A percentile compares a stretch with the other conserved stretches of the same genome.
These are phyloP conservation scores for Polygonum maritimum DNA, from an alignment of 148 eudicot species.

Conservation along the genomic window DNA sequence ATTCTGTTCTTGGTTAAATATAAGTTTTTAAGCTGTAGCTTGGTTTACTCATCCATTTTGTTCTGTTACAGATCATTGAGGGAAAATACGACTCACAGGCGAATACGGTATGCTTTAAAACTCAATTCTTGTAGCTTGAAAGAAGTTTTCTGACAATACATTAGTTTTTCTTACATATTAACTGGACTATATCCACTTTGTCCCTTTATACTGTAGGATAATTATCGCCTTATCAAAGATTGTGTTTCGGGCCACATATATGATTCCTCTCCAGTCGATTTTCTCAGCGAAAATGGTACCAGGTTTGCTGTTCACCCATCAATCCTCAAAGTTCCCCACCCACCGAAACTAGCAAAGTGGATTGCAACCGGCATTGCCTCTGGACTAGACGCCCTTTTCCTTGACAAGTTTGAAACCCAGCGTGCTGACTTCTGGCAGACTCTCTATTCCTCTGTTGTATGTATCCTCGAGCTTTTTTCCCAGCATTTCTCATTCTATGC, in stretches of 20 bases:
- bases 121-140: not conserved
- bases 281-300: constrained; percentile 70
- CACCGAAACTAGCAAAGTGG: constrained; percentile 66
- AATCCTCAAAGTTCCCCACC: constrained; percentile 53
- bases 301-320: constrained; percentile 79
- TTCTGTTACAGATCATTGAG: constrained; percentile 54
- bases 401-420: constrained; percentile 70
- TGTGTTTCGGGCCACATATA: constrained; percentile 77
- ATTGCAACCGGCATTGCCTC: constrained; percentile 59
- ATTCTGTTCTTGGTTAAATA: constrained; percentile 2
- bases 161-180: not conserved
- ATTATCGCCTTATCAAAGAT: constrained; percentile 50
- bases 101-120: constrained; percentile 35
- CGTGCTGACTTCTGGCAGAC: constrained; percentile 99
- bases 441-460: constrained; percentile 74
- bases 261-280: constrained; percentile 86
- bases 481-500: not conserved
- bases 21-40: not conserved
- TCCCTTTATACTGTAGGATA: constrained; percentile 33
- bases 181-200: not conserved
- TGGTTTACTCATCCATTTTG: not conserved
- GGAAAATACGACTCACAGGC: constrained; percentile 34
- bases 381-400: constrained; percentile 70
- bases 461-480: constrained; percentile 18
- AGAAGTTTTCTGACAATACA: not conserved